A percentile compares a stretch with the other conserved stretches of the same genome.
These are phyloP conservation scores for Wickerhamomyces subpelliculosus DNA, from an alignment of 805 yeast species.

Conservation along the genomic window DNA sequence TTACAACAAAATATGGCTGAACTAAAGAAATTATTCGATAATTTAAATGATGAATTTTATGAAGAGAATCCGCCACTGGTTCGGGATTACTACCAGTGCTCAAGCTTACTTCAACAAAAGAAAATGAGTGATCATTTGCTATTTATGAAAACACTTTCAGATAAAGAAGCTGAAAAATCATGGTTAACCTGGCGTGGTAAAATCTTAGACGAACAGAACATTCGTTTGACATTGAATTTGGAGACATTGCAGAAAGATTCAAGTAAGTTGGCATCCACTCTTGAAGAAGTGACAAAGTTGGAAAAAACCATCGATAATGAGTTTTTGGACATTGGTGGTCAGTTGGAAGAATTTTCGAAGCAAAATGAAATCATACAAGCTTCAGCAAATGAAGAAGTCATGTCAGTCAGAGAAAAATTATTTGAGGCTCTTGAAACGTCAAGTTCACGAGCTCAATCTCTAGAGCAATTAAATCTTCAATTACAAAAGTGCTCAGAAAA, in stretches of 20 bases:
- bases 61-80: constrained; percentile 22
- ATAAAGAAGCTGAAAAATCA: constrained; percentile 18
- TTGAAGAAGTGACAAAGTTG: constrained; percentile 3
- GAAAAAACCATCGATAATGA: constrained; percentile 2
- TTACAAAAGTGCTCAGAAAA: too few relatives aligned
- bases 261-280: not conserved
- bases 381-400: constrained; percentile 9
- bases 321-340: not conserved
- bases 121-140: constrained; percentile 19
- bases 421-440: constrained; percentile 4
- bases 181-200: constrained; percentile 22
- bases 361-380: constrained; percentile 10
- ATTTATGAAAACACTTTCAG: constrained; percentile 20
- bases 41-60: constrained; percentile 17
- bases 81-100: constrained; percentile 17
- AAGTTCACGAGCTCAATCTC: too few relatives aligned
- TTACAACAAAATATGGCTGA: constrained; percentile 20
- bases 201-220: constrained; percentile 16
- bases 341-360: constrained; percentile 1
- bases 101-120: constrained; percentile 13
- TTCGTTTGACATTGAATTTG: constrained; percentile 11
- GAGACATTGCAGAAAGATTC: constrained; percentile 8
- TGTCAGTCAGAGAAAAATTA: constrained; percentile 7
- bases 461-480: too few relatives aligned
- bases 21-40: constrained; percentile 16